phyloP scores from a whole-genome alignment of 192 early-diverging fungal genomes.

The Umbelopsis isabellina region DNA sequence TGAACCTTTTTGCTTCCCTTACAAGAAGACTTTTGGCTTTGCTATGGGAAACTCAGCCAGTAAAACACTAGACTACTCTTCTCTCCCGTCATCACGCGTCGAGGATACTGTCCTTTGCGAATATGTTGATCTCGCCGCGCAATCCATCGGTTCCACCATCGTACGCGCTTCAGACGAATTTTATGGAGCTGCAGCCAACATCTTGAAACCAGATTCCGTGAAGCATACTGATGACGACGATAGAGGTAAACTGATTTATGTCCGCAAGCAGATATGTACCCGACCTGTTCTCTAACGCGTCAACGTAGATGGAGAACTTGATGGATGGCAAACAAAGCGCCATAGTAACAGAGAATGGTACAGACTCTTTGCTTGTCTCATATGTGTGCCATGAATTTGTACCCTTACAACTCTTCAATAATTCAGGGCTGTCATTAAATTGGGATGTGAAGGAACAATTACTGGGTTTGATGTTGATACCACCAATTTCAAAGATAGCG shows the following conservation, averaged over 20 bases:
- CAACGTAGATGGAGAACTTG: constrained; percentile 4
- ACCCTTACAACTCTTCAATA: not conserved
- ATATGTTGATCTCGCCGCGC: constrained; percentile 24
- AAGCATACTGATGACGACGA: constrained; percentile 22
- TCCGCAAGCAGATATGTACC: not conserved
- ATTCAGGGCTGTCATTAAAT: constrained; percentile 67
- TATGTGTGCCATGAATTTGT: not conserved
- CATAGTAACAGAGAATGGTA: constrained; percentile 20
- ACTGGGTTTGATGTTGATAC: constrained; percentile 85
- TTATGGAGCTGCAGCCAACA: constrained; percentile 17
- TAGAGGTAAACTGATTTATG: not conserved
- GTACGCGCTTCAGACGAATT: constrained; percentile 20
- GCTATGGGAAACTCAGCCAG: constrained; percentile 23
- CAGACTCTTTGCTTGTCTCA: not conserved
- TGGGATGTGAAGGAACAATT: constrained; percentile 77
- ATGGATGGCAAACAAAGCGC: constrained; percentile 26
- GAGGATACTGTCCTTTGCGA: constrained; percentile 24
- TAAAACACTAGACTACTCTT: constrained; percentile 17
- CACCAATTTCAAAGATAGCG: constrained; percentile 86
- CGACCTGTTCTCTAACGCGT: not conserved
- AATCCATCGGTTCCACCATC: constrained; percentile 19
- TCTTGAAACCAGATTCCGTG: constrained; percentile 23
- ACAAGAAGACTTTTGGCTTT: not conserved
- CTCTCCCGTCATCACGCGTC: constrained; percentile 13
- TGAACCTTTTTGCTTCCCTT: not conserved